Base-by-base conservation (phyloP, 495 filamentous ascomycete species). In the Bacidia rubella region DNA sequence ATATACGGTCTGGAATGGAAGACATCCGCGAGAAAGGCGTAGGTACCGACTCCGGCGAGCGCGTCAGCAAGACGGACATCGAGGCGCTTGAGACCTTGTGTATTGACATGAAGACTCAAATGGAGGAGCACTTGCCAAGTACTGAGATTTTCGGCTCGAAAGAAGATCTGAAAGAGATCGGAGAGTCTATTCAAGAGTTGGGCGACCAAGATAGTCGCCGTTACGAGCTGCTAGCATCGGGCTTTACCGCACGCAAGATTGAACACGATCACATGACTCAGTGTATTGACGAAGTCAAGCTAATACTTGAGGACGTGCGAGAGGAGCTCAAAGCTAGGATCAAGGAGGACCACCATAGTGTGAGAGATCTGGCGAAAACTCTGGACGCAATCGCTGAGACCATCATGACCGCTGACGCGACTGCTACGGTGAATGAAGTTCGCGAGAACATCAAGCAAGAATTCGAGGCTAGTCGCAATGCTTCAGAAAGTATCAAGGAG, bases 371-470 rank as follows among this genome's bases (percentile, higher is more conserved):
- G n/a, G 69, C 68, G 50, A 77, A 76, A 22, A 65, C 86, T 10
- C 70, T 89, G 2, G 78, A 83, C 49, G 70, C 73, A 9, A 60
- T 89, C 4, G 72, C 74, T 35, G 73, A 80, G 20, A 80, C 76
- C 11, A 71, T 86, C 11, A 73, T 79, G 54, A 70, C 70, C 49
- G 77, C 72, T 51, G 71, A 74, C 49, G 74, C 73, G 2, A 71
- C 77, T 4, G 71, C 73, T 20, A 85, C 83, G 56, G 68, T 95
- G 29, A 88, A 87, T 61, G 83, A 89, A 55, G 72, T 94, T 39
- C 80, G 85, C 52, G 86, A 95, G 52, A 74, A 78, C 1, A 77
- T 94, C 58, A 89, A 81, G 60, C 64, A 74, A 0, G 90, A 92
- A 55, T 93, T 95, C 54, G 86, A 93, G 56, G 80, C 85, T 21